Conservation (phyloP, 345 rosid genomes). For the Dovyalis caffra region DNA sequence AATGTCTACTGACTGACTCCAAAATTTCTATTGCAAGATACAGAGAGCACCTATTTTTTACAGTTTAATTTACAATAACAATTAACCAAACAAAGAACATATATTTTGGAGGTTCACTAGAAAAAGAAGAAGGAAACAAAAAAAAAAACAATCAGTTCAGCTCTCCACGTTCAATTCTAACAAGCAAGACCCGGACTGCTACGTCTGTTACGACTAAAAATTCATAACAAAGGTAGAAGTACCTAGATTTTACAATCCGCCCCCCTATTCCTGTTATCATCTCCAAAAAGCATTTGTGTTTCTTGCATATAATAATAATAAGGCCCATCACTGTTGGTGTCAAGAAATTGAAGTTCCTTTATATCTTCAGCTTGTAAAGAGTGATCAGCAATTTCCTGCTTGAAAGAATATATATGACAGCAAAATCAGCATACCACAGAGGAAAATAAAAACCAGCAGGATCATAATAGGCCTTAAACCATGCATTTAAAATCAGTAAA, state of each 20-base stretch:
- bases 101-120: background rate
- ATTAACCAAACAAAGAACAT: background rate
- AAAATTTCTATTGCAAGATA: background rate
- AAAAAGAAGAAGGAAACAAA: background rate
- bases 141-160: background rate
- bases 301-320: constrained; percentile 5
- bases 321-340: constrained; percentile 8
- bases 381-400: constrained; percentile 22
- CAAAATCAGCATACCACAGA: background rate
- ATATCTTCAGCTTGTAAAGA: constrained; percentile 5
- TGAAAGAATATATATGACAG: background rate
- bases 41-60: background rate
- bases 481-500: background rate
- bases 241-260: too few species aligned
- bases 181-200: constrained; percentile 2
- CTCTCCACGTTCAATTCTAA: background rate
- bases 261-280: background rate
- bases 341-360: background rate
- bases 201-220: background rate
- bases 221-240: background rate
- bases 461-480: background rate
- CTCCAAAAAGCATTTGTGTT: constrained; percentile 5
- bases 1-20: background rate
- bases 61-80: background rate
- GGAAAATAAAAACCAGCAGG: background rate